phyloP scores from a whole-genome alignment of 768 basidiomycete species.

The Termitomyces sp. region DNA sequence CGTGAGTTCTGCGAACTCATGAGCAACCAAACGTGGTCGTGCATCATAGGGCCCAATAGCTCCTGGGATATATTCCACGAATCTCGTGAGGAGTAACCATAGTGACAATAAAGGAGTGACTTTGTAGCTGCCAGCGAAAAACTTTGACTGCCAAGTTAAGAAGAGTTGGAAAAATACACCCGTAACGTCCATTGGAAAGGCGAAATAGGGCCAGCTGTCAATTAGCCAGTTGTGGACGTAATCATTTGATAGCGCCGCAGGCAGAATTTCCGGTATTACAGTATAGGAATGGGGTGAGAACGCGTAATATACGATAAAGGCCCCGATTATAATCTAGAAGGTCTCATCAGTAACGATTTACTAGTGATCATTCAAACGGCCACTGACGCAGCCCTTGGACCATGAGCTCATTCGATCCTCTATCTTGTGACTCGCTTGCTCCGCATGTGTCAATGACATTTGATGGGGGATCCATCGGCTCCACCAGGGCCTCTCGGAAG shows the following conservation, averaged over 20 bases:
- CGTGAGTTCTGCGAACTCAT: not conserved
- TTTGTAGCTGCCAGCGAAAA: slow-evolving; percentile 20
- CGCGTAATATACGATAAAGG: slow-evolving; percentile 3
- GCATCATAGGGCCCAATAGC: slow-evolving; percentile 7
- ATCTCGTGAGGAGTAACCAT: not conserved
- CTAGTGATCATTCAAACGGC: not conserved
- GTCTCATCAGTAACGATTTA: not conserved
- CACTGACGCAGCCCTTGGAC: slow-evolving; percentile 9
- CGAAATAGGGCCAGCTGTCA: slow-evolving; percentile 6
- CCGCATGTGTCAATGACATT: slow-evolving; percentile 20
- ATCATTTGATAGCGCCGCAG: slow-evolving; percentile 1
- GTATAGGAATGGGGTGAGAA: slow-evolving; percentile 4
- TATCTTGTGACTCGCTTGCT: slow-evolving; percentile 22
- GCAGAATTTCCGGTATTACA: slow-evolving; percentile 7
- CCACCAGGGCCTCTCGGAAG: slow-evolving; percentile 9
- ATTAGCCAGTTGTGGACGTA: slow-evolving; percentile 3
- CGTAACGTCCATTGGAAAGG: slow-evolving; percentile 6
- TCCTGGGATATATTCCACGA: slow-evolving; percentile 5
- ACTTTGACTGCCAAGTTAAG: slow-evolving; percentile 16
- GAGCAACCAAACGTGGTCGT: slow-evolving; percentile 5
- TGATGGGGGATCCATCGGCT: slow-evolving; percentile 17
- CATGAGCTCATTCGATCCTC: slow-evolving; percentile 13
- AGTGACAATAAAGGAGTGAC: not conserved
- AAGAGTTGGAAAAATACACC: slow-evolving; percentile 17
- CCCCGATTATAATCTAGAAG: slow-evolving; percentile 7